Evolutionary conservation across 345 rosid species (phyloP).

Genomic region (Eucalyptus paniculata): DNA sequence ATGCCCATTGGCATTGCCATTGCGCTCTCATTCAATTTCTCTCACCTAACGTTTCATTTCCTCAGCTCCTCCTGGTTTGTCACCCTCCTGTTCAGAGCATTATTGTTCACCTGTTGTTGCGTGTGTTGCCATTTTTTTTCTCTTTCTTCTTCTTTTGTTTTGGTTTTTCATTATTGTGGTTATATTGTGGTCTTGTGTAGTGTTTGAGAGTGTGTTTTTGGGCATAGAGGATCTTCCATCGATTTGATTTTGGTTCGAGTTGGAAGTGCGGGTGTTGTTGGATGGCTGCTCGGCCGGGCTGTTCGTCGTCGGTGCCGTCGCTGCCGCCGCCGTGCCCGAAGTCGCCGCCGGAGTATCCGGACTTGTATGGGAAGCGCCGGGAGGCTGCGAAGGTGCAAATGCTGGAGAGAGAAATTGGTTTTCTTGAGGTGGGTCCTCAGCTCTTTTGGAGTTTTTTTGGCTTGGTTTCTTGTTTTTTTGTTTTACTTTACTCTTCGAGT

Average conservation of each 20-base stretch:
- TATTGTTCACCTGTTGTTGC: not conserved
- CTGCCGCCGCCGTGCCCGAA: constrained; percentile 71
- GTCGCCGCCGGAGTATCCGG: constrained; percentile 93
- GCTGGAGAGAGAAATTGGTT: constrained; percentile 84
- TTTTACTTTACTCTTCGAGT: not conserved
- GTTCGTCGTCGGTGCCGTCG: constrained; percentile 13
- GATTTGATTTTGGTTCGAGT: not conserved
- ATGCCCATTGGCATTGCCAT: not conserved
- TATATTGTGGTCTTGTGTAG: not conserved
- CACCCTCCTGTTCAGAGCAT: not conserved
- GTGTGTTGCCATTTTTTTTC: not conserved
- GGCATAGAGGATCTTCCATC: not conserved
- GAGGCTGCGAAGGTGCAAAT: constrained; percentile 76
- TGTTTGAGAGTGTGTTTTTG: not conserved
- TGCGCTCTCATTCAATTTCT: not conserved
- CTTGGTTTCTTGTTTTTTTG: not conserved
- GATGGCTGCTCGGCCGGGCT: constrained; percentile 34
- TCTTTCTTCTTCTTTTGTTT: not conserved
- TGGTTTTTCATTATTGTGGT: not conserved
- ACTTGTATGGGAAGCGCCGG: constrained; percentile 84
- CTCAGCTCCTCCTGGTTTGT: not conserved
- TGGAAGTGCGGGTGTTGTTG: not conserved
- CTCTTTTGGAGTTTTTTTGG: not conserved
- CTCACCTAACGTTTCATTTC: not conserved
- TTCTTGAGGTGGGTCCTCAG: constrained; percentile 58